Evolutionary conservation across 371 early-diverging fungal genomes (phyloP), one percentile per base, ranked within the genome.

Genomic region (Syncephalastrum racemosum): DNA sequence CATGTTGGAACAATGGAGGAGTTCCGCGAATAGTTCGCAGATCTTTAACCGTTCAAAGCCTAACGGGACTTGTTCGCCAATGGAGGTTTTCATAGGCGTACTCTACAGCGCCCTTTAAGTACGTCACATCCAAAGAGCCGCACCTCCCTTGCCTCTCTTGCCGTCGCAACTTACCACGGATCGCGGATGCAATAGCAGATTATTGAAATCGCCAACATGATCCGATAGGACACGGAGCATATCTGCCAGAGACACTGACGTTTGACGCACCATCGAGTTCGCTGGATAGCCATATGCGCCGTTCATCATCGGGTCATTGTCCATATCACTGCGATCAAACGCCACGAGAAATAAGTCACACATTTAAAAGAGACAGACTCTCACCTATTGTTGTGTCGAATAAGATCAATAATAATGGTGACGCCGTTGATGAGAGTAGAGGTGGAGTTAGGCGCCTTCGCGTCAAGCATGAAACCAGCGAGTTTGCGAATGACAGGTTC

Each of bases 11-110:
- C 90, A 90, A 64, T 92, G 93, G 27, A 97, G 69, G 24, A 97
- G 64, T 68, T 97, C 98, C 3, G 98, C 98, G 82, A 95, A 92
- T 53, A 97, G 83, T 73, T 97, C 98, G 67, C 96, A 95, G 8
- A 93, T 90, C 62, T 92, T 90, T 46, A 97, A 78, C 4, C 97
- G 80, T 69, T 96, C 97, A 61, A 93, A 91, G 5, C 98, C 98
- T 39, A 97, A 79, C 5, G 96, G 95, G 18, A 67, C 71, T 49
- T 82, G 81, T 51, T 79, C 74, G 8, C 90, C 90, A 16, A 87
- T 70, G 8, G 90, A 81, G 4, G 89, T 87, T 6, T 77, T 76
- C 44, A 85, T 78, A 8, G 81, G 77, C 14, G 71, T 74, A 18
- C 65, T 58, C 67, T 69, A 27, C 5, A 6, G 19, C 5, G 10